Percentiles rank a stretch among this genome's conserved stretches.
phyloP scores from a whole-genome alignment of 257 asterid genomes.

The Penstemon barbatus region DNA sequence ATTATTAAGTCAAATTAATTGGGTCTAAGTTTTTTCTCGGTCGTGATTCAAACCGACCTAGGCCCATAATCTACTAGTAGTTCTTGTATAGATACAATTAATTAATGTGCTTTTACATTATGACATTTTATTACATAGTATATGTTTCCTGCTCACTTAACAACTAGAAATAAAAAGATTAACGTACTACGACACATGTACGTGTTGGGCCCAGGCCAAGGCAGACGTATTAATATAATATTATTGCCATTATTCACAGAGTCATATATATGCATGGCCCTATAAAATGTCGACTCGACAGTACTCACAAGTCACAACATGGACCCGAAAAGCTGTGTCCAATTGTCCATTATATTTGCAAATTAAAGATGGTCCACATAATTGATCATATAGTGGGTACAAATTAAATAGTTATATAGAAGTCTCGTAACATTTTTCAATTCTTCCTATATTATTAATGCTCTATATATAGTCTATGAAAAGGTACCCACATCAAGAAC shows the following conservation, averaged over 20 bases:
- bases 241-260: neutral
- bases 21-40: too few species aligned
- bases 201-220: neutral
- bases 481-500: too few species aligned
- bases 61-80: too few species aligned
- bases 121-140: too few species aligned
- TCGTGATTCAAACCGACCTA: too few species aligned
- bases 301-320: neutral
- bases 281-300: neutral
- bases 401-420: neutral
- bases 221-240: neutral
- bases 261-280: neutral
- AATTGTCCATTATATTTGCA: neutral
- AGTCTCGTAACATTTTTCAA: neutral
- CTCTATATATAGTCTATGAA: too few species aligned
- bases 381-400: neutral
- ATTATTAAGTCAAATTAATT: too few species aligned
- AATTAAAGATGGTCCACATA: neutral
- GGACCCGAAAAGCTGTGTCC: neutral
- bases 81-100: too few species aligned
- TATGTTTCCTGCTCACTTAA: too few species aligned
- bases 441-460: neutral
- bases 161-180: too few species aligned
- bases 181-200: neutral
- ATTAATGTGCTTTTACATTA: too few species aligned